A percentile compares a stretch with the other conserved stretches of the same genome.
These are phyloP conservation scores for Gossypium bickii DNA, from an alignment of 345 rosid species.

Conservation along the genomic window DNA sequence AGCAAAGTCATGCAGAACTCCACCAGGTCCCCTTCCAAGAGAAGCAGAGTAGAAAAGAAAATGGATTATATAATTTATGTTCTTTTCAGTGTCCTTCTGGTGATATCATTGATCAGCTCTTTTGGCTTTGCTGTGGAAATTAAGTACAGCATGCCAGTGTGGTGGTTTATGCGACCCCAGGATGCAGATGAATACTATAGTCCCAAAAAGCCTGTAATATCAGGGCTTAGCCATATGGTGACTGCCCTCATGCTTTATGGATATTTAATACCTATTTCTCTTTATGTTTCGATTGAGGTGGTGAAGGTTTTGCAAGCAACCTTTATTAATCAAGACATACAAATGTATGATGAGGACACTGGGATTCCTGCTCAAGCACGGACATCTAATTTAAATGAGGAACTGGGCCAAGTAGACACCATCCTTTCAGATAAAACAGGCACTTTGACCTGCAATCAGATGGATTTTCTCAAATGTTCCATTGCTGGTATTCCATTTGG, in stretches of 20 bases:
- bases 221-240: constrained; percentile 75
- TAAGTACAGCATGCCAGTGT: constrained; percentile 62
- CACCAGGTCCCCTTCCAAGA: constrained; percentile 83
- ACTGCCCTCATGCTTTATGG: constrained; percentile 97
- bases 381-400: constrained; percentile 95
- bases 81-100: constrained; percentile 63
- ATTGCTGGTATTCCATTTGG: constrained; percentile 86
- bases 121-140: constrained; percentile 81
- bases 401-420: constrained; percentile 94
- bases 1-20: constrained; percentile 94
- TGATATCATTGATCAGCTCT: constrained; percentile 73
- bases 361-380: constrained; percentile 83
- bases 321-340: constrained; percentile 79
- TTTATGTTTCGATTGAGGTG: constrained; percentile 92
- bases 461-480: constrained; percentile 96
- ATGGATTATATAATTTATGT: constrained; percentile 89
- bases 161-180: constrained; percentile 72
- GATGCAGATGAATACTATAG: constrained; percentile 45
- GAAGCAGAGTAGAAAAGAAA: constrained; percentile 74
- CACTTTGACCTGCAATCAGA: constrained; percentile 96
- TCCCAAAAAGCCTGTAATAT: constrained; percentile 48
- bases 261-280: constrained; percentile 90
- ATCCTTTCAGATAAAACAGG: constrained; percentile 98
- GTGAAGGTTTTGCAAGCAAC: constrained; percentile 96
- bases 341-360: constrained; percentile 83